Percentiles rank a stretch among this genome's conserved stretches.
These are phyloP conservation scores for Nicotiana undulata DNA, from an alignment of 257 asterid species.

Conservation along the genomic window DNA sequence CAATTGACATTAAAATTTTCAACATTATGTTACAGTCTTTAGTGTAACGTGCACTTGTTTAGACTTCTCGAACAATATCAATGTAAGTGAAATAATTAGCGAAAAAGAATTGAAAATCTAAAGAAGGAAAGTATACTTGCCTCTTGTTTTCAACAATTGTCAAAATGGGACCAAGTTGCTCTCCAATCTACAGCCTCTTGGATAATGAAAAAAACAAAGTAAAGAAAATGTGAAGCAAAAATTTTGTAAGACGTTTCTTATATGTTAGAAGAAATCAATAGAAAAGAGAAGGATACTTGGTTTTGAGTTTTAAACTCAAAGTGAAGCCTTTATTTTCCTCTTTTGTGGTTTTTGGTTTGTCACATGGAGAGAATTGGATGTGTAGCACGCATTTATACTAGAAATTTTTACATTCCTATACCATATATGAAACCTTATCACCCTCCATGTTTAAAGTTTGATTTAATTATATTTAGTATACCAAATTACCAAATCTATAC, in stretches of 20 bases:
- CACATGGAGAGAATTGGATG: neutral
- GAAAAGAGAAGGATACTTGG: neutral
- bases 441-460: no score
- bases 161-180: conserved; percentile 1
- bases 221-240: neutral
- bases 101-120: neutral
- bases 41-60: neutral
- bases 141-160: neutral
- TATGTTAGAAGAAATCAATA: neutral
- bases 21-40: neutral
- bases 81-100: neutral
- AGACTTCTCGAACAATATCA: neutral
- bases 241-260: neutral
- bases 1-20: neutral
- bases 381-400: neutral
- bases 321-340: neutral
- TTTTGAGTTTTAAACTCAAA: neutral
- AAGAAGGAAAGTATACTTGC: neutral
- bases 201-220: neutral
- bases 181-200: neutral
- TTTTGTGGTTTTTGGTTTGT: neutral
- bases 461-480: no score
- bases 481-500: no score
- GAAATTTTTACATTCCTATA: no score
- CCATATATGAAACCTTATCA: no score